Conservation (phyloP, 2,329 filamentous ascomycete genomes). For the Pseudogymnoascus sp. region DNA sequence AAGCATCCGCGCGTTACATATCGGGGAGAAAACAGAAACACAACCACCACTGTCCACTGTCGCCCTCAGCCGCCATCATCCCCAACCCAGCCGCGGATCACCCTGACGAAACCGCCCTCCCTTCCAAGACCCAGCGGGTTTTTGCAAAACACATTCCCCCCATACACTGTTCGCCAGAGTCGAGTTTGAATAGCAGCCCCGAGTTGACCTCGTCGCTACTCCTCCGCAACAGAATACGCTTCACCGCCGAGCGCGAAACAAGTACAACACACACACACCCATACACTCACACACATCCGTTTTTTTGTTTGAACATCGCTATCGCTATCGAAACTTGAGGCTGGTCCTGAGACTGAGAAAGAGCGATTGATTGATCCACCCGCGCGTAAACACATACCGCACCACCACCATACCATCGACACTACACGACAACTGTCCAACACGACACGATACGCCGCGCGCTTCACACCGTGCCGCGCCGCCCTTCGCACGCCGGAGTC, state of each 20-base stretch:
- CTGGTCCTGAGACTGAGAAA: slow-evolving; percentile 14
- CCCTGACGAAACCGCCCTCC: background rate
- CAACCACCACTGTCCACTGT: background rate
- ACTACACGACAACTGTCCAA: background rate
- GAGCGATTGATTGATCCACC: slow-evolving; percentile 24
- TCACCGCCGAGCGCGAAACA: background rate
- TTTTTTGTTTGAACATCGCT: background rate
- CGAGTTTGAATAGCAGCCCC: background rate
- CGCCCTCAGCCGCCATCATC: background rate
- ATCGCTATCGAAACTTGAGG: background rate
- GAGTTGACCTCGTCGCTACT: slow-evolving; percentile 1
- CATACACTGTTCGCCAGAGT: background rate
- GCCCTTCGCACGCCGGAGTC: slow-evolving; percentile 17
- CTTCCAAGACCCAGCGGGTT: background rate
- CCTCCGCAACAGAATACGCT: background rate
- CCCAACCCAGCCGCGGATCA: background rate
- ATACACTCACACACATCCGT: background rate
- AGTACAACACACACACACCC: background rate
- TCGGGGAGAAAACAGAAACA: background rate
- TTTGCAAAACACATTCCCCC: background rate
- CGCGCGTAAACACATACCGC: slow-evolving; percentile 19
- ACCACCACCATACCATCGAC: slow-evolving; percentile 11
- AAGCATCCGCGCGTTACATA: slow-evolving; percentile 17
- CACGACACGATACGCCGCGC: background rate
- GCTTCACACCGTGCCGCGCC: slow-evolving; percentile 13